A percentile compares a stretch with the other conserved stretches of the same genome.
Conservation (phyloP, 1,139 yeast genomes). For the Blastobotrys serpentis region DNA sequence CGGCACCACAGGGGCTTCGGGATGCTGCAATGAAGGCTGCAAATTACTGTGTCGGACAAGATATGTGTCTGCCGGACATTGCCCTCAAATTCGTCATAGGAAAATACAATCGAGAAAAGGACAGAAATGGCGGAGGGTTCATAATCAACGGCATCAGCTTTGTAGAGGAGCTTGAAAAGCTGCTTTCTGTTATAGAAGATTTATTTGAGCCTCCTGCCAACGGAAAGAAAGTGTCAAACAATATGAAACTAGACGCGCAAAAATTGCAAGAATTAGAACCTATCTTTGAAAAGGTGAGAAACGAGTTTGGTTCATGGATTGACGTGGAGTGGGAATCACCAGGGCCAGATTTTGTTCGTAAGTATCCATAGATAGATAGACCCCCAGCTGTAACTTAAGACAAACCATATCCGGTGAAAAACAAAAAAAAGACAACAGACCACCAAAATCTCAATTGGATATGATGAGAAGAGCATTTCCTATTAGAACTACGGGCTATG, state of each 20-base stretch:
- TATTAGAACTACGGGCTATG: too few relatives aligned
- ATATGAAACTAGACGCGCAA: conserved; percentile 13
- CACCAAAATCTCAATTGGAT: too few relatives aligned
- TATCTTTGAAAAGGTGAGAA: conserved; percentile 15
- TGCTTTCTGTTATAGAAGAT: conserved; percentile 18
- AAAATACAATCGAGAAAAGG: conserved; percentile 17
- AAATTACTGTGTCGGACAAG: conserved; percentile 11
- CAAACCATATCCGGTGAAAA: too few relatives aligned
- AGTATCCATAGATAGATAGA: not conserved
- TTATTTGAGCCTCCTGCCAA: conserved; percentile 15
- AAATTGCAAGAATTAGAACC: conserved; percentile 17
- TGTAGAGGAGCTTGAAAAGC: conserved; percentile 20
- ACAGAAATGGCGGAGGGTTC: conserved; percentile 23
- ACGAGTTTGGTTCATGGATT: conserved; percentile 20
- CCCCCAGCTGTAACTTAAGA: too few relatives aligned
- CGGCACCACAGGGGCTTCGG: conserved; percentile 54
- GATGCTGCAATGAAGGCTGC: conserved; percentile 19
- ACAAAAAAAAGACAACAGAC: too few relatives aligned
- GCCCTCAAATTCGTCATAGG: conserved; percentile 20
- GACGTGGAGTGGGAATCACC: conserved; percentile 21
- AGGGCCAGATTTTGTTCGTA: conserved; percentile 14
- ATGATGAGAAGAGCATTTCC: too few relatives aligned
- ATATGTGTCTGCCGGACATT: conserved; percentile 19
- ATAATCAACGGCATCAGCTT: conserved; percentile 22
- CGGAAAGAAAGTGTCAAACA: conserved; percentile 15